Percentiles rank a stretch among this genome's conserved stretches.
Conservation (phyloP, 495 filamentous ascomycete species). For the Penicillium verhagenii region DNA sequence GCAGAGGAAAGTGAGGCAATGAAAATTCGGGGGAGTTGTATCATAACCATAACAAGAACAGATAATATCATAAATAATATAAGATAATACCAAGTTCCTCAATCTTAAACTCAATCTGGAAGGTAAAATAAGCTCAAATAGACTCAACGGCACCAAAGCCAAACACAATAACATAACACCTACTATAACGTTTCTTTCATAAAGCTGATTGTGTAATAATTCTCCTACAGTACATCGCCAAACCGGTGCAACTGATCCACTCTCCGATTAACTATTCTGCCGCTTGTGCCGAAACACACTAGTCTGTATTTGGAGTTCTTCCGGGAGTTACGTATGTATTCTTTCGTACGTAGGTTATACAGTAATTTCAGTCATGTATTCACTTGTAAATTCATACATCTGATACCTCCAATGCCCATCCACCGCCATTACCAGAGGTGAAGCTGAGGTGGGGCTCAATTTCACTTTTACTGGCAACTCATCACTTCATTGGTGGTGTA, state of each 20-base stretch:
- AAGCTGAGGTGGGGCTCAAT: conserved; percentile 1
- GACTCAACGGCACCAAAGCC: too few species aligned
- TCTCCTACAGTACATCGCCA: background rate
- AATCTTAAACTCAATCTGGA: too few species aligned
- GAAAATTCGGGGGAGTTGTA: too few species aligned
- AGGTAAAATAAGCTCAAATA: too few species aligned
- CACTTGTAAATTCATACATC: conserved; percentile 2
- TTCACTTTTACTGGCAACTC: conserved; percentile 6
- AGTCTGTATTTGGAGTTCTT: conserved; percentile 6
- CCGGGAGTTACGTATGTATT: conserved; percentile 3
- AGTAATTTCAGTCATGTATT: conserved; percentile 6
- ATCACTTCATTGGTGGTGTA: conserved; percentile 7
- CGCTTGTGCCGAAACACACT: conserved; percentile 1
- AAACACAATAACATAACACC: too few species aligned
- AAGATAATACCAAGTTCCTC: too few species aligned
- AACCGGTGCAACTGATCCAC: conserved; percentile 3
- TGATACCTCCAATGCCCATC: conserved; percentile 6
- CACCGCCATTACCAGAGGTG: conserved; percentile 6
- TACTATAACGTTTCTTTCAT: too few species aligned
- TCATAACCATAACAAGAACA: too few species aligned
- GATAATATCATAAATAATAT: too few species aligned
- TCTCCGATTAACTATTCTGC: background rate
- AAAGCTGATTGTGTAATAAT: too few species aligned
- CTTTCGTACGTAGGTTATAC: background rate
- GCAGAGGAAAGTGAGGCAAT: too few species aligned